phyloP scores from a whole-genome alignment of 331 rosid species.

The Rosa hybrid region DNA sequence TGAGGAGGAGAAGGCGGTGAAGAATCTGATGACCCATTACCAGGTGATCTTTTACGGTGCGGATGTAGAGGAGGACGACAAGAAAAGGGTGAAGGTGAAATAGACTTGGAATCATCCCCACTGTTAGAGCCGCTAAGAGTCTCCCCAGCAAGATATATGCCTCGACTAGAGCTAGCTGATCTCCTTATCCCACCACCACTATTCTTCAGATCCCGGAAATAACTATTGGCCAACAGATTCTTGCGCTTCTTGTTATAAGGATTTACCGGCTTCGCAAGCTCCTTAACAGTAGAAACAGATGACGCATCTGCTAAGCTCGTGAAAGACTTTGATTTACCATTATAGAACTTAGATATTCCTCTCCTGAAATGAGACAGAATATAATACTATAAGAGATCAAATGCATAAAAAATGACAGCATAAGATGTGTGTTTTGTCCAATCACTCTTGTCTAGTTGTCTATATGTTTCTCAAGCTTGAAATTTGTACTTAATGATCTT shows the following conservation, averaged over 20 bases:
- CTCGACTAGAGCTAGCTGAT: constrained; percentile 35
- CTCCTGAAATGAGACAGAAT: constrained; percentile 49
- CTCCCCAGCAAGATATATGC: constrained; percentile 26
- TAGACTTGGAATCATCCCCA: constrained; percentile 39
- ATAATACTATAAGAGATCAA: constrained; percentile 1
- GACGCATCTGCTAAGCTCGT: constrained; percentile 66
- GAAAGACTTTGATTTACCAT: constrained; percentile 79
- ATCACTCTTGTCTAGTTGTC: background rate
- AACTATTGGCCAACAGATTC: constrained; percentile 47
- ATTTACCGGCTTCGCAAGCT: constrained; percentile 66
- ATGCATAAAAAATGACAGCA: background rate
- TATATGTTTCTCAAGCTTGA: background rate
- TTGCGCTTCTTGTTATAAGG: constrained; percentile 70
- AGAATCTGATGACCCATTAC: constrained; percentile 26
- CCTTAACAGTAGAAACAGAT: constrained; percentile 41
- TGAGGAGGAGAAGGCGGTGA: constrained; percentile 39
- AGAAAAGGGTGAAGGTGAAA: constrained; percentile 48
- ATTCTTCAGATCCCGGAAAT: constrained; percentile 26
- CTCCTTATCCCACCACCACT: constrained; percentile 51
- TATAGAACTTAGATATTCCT: constrained; percentile 74
- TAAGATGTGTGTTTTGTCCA: background rate
- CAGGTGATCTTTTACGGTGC: constrained; percentile 37
- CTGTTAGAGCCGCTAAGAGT: constrained; percentile 26
- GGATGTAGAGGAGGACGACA: constrained; percentile 76
- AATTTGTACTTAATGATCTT: background rate